Evolutionary conservation across 2,329 filamentous ascomycete species (phyloP).

Genomic region (Diaporthe sp.): DNA sequence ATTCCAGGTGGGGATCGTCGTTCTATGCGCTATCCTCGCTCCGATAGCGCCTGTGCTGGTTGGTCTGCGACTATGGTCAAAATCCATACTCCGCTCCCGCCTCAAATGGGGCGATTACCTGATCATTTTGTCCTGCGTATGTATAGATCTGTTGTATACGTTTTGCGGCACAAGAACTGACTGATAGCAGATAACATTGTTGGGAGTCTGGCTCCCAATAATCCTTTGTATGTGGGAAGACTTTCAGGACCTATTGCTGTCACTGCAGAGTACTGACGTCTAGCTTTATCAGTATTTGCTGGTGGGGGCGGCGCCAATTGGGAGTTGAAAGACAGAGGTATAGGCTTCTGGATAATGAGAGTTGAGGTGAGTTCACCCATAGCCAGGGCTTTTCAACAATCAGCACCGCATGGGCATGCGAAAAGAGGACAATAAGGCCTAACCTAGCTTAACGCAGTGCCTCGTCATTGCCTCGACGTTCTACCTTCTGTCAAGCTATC

Average conservation of each 20-base stretch:
- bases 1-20: conserved; percentile 33
- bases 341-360: conserved; percentile 35
- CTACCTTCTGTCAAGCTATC: conserved; percentile 34
- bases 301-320: conserved; percentile 32
- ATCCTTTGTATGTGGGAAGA: conserved; percentile 19
- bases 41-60: conserved; percentile 33
- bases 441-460: background rate
- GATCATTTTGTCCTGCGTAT: conserved; percentile 22
- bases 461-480: conserved; percentile 35
- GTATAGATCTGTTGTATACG: background rate
- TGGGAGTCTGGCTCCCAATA: conserved; percentile 36
- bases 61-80: conserved; percentile 30
- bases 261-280: background rate
- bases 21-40: conserved; percentile 17
- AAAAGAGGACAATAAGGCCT: background rate
- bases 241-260: background rate
- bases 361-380: conserved; percentile 22
- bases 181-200: conserved; percentile 10
- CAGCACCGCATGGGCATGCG: too few relatives aligned
- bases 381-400: too few relatives aligned
- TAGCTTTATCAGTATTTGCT: conserved; percentile 11
- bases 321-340: conserved; percentile 14
- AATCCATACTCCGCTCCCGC: conserved; percentile 30
- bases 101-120: conserved; percentile 20
- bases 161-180: background rate